These are phyloP conservation scores for Amesomyces nigricolor DNA, from an alignment of 2,329 filamentous ascomycete species.

Conservation along the genomic window DNA sequence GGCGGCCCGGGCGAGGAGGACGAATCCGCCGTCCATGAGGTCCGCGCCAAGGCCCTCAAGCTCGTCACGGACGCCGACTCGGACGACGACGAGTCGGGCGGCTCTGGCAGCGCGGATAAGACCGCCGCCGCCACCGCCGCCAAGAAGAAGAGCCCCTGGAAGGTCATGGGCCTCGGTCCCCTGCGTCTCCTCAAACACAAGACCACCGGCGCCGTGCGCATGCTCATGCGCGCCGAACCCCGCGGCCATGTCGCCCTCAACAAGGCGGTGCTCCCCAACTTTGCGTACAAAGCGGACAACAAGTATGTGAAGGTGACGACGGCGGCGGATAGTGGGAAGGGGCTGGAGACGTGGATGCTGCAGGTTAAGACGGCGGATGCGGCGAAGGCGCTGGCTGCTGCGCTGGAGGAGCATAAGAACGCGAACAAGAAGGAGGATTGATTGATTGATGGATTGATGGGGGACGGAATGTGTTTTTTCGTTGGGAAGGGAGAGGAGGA, in stretches of 20 bases:
- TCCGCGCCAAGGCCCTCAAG: constrained; percentile 64
- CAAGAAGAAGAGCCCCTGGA: constrained; percentile 56
- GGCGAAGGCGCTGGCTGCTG: constrained; percentile 47
- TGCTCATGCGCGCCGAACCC: constrained; percentile 70
- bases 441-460: constrained; percentile 1
- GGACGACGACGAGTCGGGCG: constrained; percentile 43
- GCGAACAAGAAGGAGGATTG: constrained; percentile 46
- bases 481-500: not conserved
- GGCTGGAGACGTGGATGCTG: constrained; percentile 64
- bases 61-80: constrained; percentile 44
- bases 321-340: constrained; percentile 52
- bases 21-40: constrained; percentile 64
- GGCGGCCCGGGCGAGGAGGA: constrained; percentile 65
- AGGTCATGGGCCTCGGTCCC: constrained; percentile 63
- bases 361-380: constrained; percentile 62
- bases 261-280: constrained; percentile 54
- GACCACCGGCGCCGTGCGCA: constrained; percentile 57
- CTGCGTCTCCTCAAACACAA: constrained; percentile 71
- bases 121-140: constrained; percentile 31
- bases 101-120: constrained; percentile 34
- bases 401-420: constrained; percentile 49
- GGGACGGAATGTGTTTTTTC: not conserved
- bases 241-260: constrained; percentile 71
- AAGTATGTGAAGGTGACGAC: constrained; percentile 58
- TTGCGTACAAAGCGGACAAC: constrained; percentile 55